Evolutionary conservation across 2,329 filamentous ascomycete species (phyloP).

Genomic region (Phialophora macrospora): DNA sequence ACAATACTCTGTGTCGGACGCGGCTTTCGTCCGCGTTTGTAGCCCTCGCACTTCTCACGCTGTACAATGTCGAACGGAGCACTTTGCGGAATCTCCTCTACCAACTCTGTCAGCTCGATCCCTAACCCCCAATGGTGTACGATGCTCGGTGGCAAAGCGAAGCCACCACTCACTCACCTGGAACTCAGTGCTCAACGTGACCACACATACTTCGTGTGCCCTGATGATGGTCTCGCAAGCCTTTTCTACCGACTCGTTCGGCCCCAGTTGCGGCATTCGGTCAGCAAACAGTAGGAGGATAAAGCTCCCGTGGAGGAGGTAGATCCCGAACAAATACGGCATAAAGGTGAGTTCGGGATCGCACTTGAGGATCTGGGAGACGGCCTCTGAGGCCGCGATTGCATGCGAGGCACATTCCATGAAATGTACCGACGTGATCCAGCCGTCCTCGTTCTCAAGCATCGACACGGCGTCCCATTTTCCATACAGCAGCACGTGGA

Average conservation of each 20-base stretch:
- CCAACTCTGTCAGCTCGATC: background rate
- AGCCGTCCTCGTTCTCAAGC: conserved; percentile 56
- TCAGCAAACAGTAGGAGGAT: conserved; percentile 57
- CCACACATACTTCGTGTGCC: conserved; percentile 58
- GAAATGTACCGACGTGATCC: conserved; percentile 53
- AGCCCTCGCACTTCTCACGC: conserved; percentile 48
- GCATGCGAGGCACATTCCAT: conserved; percentile 53
- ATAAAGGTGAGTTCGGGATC: conserved; percentile 59
- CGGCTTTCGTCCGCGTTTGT: conserved; percentile 51
- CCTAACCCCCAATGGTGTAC: too few relatives aligned
- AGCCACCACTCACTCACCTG: conserved; percentile 34
- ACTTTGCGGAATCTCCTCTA: conserved; percentile 62
- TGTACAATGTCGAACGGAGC: conserved; percentile 55
- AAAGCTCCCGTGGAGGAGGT: conserved; percentile 58
- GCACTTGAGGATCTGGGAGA: conserved; percentile 53
- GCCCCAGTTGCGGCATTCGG: conserved; percentile 47
- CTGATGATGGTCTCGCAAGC: conserved; percentile 58
- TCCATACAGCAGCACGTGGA: conserved; percentile 55
- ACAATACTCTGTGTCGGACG: conserved; percentile 53
- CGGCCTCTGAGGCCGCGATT: conserved; percentile 53
- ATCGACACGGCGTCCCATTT: conserved; percentile 58
- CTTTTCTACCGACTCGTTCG: conserved; percentile 46
- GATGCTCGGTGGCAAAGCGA: background rate
- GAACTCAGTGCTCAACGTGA: conserved; percentile 57
- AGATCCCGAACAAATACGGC: conserved; percentile 60